Evolutionary conservation across 306 rosid species (phyloP).

Genomic region (Aeschynomene evenia): DNA sequence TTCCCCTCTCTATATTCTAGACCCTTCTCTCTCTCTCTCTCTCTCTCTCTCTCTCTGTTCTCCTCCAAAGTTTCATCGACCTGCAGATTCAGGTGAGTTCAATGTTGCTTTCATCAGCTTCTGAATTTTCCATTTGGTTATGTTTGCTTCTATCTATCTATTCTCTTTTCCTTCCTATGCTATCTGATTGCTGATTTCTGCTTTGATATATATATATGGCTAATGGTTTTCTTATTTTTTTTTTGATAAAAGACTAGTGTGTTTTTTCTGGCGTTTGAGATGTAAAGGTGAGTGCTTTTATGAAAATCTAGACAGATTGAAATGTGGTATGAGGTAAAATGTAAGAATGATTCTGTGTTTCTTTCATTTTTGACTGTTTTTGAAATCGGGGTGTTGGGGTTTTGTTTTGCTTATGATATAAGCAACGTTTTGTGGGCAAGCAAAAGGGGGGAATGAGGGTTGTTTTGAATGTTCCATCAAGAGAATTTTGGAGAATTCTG

Average conservation of each 20-base stretch:
- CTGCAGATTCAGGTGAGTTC: neutral
- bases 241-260: too few species aligned
- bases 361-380: neutral
- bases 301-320: neutral
- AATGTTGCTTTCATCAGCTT: too few species aligned
- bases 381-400: neutral
- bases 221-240: too few species aligned
- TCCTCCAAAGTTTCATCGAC: neutral
- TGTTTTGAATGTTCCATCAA: neutral
- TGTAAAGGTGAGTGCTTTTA: neutral
- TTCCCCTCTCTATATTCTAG: too few species aligned
- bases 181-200: neutral
- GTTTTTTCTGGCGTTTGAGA: neutral
- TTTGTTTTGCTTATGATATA: neutral
- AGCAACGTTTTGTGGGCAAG: neutral
- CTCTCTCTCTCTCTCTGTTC: neutral
- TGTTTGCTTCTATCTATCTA: neutral
- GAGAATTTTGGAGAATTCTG: conserved; percentile 1
- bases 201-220: neutral
- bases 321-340: neutral
- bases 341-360: neutral
- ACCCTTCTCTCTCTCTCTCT: too few species aligned
- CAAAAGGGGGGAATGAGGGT: neutral
- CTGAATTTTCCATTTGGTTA: neutral
- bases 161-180: neutral